phyloP scores from a whole-genome alignment of 2,329 filamentous ascomycete genomes.

The Aspergillus pseudonomiae region DNA sequence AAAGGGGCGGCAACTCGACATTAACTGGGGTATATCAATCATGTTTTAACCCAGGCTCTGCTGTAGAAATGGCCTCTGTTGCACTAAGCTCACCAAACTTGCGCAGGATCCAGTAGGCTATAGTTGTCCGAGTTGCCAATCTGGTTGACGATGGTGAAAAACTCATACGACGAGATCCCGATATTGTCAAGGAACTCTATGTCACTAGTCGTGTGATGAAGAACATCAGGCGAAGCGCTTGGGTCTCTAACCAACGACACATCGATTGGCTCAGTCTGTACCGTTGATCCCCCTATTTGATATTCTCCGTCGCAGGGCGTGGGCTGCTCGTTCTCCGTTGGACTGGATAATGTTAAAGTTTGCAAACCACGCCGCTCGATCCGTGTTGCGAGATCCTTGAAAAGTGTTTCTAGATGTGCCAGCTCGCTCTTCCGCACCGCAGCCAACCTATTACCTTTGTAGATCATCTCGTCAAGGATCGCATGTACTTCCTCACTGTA shows the following conservation, averaged over 20 bases:
- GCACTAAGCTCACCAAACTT: neutral
- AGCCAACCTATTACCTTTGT: constrained; percentile 38
- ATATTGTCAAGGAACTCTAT: constrained; percentile 40
- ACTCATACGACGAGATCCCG: constrained; percentile 46
- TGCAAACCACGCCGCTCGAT: constrained; percentile 31
- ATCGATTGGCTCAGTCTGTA: neutral
- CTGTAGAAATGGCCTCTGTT: too few species aligned
- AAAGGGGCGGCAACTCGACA: too few species aligned
- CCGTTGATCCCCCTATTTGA: neutral
- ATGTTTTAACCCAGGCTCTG: too few species aligned
- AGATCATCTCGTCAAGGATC: constrained; percentile 40
- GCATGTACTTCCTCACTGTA: constrained; percentile 23
- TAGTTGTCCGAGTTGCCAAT: constrained; percentile 28
- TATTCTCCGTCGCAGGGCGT: neutral
- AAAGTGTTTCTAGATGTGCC: constrained; percentile 28
- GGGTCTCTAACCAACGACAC: neutral
- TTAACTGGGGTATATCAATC: too few species aligned
- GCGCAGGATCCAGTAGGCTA: constrained; percentile 14
- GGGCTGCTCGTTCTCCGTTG: neutral
- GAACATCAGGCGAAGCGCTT: neutral
- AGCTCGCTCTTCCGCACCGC: constrained; percentile 35
- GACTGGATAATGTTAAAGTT: constrained; percentile 23
- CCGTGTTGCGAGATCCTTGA: constrained; percentile 28
- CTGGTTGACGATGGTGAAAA: constrained; percentile 43
- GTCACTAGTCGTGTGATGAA: constrained; percentile 6